Evolutionary conservation across 1,284 basidiomycete species (phyloP), one percentile per base, ranked within the genome.

Genomic region (Psilocybe mexicana): DNA sequence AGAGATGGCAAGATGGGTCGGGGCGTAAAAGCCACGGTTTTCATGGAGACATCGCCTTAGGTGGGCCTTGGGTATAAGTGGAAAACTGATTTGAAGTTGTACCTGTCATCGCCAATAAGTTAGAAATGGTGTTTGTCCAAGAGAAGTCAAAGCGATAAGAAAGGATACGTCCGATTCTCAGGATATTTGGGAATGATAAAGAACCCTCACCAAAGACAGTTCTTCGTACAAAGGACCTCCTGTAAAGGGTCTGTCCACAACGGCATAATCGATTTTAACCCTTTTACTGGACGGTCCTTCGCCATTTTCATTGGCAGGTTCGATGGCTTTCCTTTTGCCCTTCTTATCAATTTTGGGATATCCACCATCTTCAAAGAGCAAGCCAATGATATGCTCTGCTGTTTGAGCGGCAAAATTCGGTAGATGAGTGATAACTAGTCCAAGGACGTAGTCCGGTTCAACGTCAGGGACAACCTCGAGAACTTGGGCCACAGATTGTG

Each of bases 401-500:
- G 74, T 67, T 5, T 69, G 70, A 4, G 69, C 66, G 25, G 69
- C 62, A 49, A 70, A 67, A 6, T 67, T 62, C 5, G 71, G 64
- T 23, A 76, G 61, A 58, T 80, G 72, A 48, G 76, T 65, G 35
- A 73, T 68, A 10, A 88, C 66, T 28, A 88, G 79, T 1, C 68
- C 61, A 18, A 75, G 65, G 8, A 78, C 78, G 62, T 88, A 76
- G 2, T 76, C 74, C 0, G 83, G 82, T 7, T 79, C 75, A 8
- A 88, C 85, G 63, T 90, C 85, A 0, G 89, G 88, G 24, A 90
- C 70, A 38, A 91, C 79, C 66, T 89, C 87, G 43, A 88, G 72
- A 36, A 90, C 76, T 49, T 77, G 81, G 6, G 79, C 76, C 23
- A 67, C 51, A 25, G 42, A n/a, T 12, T 43, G 38, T 25, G 56